phyloP scores from a whole-genome alignment of 1,284 basidiomycete genomes.

The Ustilago sp. region DNA sequence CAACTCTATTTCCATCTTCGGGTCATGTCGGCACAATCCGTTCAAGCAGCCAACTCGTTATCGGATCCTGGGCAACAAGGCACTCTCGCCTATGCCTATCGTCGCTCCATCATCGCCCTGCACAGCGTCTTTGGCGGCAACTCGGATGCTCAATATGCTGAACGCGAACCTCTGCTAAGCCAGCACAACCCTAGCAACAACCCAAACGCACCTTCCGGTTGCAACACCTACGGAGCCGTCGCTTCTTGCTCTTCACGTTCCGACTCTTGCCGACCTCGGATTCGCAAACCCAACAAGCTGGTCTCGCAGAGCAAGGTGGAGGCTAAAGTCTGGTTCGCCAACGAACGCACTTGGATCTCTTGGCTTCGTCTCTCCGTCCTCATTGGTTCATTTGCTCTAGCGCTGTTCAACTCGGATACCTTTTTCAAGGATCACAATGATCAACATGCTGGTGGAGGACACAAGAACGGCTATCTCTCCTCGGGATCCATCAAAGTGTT shows the following conservation, averaged over 20 bases:
- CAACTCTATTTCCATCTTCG: neutral
- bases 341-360: constrained; percentile 79
- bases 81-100: constrained; percentile 56
- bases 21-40: constrained; percentile 31
- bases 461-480: constrained; percentile 30
- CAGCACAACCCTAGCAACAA: constrained; percentile 11
- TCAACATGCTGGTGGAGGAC: constrained; percentile 24
- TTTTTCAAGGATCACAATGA: constrained; percentile 60
- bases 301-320: constrained; percentile 65
- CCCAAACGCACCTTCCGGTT: constrained; percentile 9
- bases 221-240: constrained; percentile 41
- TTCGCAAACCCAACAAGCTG: constrained; percentile 73
- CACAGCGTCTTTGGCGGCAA: constrained; percentile 55
- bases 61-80: constrained; percentile 50
- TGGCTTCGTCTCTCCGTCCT: constrained; percentile 89
- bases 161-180: constrained; percentile 54
- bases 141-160: constrained; percentile 47
- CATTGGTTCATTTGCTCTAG: constrained; percentile 85
- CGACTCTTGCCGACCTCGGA: constrained; percentile 25
- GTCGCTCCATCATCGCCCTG: constrained; percentile 56
- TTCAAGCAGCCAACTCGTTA: constrained; percentile 38
- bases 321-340: constrained; percentile 69
- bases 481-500: constrained; percentile 77
- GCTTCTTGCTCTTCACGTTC: constrained; percentile 27
- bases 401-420: constrained; percentile 85